These are phyloP conservation scores for Rhytidhysteron rufulum DNA, from an alignment of 2,329 filamentous ascomycete genomes.

Conservation along the genomic window DNA sequence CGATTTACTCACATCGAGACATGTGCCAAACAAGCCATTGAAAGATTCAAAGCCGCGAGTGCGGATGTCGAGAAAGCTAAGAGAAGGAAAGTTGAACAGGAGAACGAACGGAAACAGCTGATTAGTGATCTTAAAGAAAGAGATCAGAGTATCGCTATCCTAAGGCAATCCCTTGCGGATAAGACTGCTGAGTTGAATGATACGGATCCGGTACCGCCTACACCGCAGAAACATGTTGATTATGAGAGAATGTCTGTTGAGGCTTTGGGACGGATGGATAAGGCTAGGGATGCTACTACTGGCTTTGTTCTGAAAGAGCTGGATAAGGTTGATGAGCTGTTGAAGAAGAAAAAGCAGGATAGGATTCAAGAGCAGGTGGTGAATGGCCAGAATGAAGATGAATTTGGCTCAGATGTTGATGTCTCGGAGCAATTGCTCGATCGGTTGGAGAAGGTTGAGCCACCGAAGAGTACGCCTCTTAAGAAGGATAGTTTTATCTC, in stretches of 20 bases:
- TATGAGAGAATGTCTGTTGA: constrained; percentile 42
- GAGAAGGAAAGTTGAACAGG: constrained; percentile 34
- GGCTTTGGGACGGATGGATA: constrained; percentile 41
- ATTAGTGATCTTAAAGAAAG: constrained; percentile 34
- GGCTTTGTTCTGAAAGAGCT: constrained; percentile 51
- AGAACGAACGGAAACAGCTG: constrained; percentile 35
- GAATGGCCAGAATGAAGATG: neutral
- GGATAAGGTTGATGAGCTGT: constrained; percentile 45
- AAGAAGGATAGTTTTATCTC: no score
- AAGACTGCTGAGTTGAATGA: constrained; percentile 34
- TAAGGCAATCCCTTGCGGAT: constrained; percentile 44
- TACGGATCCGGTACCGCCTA: constrained; percentile 15
- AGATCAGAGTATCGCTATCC: constrained; percentile 46
- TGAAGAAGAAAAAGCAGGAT: constrained; percentile 11
- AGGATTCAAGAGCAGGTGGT: neutral
- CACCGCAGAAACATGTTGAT: constrained; percentile 30
- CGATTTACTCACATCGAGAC: constrained; percentile 52
- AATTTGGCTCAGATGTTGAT: neutral
- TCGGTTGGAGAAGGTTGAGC: neutral
- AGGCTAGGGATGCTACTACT: constrained; percentile 51
- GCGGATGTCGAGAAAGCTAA: constrained; percentile 31
- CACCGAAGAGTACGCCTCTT: neutral
- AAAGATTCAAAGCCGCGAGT: constrained; percentile 36
- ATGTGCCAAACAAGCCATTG: constrained; percentile 46
- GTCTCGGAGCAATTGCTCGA: neutral